A percentile compares a stretch with the other conserved stretches of the same genome.
phyloP scores from a whole-genome alignment of 768 basidiomycete genomes.

The Lepiota brunneoincarnata region DNA sequence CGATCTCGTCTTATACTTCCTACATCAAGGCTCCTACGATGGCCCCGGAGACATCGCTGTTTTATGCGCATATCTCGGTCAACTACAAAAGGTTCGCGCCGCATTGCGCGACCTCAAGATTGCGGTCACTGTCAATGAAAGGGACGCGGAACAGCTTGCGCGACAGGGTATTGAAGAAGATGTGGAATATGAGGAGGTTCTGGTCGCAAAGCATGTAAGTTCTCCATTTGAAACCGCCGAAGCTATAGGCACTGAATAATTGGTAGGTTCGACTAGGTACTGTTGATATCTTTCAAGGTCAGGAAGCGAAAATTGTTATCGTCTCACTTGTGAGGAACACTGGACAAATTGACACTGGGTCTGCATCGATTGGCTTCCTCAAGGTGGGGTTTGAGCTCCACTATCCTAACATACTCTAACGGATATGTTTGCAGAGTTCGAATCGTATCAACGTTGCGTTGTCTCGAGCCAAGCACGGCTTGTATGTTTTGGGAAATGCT shows the following conservation, averaged over 20 bases:
- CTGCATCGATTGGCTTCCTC: slow-evolving; percentile 64
- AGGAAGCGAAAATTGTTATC: slow-evolving; percentile 71
- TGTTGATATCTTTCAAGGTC: slow-evolving; percentile 78
- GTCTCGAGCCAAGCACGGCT: slow-evolving; percentile 70
- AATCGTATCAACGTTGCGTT: slow-evolving; percentile 68
- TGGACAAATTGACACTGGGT: slow-evolving; percentile 36
- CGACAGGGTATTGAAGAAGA: slow-evolving; percentile 43
- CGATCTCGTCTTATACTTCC: slow-evolving; percentile 41
- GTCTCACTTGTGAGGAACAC: slow-evolving; percentile 73
- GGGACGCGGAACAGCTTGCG: slow-evolving; percentile 60
- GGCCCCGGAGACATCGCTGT: slow-evolving; percentile 47
- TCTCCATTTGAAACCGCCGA: background rate
- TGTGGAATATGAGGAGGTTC: slow-evolving; percentile 30
- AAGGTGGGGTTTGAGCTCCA: slow-evolving; percentile 41
- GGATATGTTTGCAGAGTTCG: slow-evolving; percentile 36
- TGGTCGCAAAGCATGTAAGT: slow-evolving; percentile 51
- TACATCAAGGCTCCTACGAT: slow-evolving; percentile 43
- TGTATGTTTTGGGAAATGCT: slow-evolving; percentile 73
- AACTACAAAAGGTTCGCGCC: slow-evolving; percentile 38
- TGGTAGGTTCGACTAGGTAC: slow-evolving; percentile 65
- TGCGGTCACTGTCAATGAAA: slow-evolving; percentile 65
- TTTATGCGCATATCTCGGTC: slow-evolving; percentile 45
- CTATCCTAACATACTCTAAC: background rate
- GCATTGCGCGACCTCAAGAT: slow-evolving; percentile 39
- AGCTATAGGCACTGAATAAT: background rate